These are phyloP conservation scores for Roridomyces roridus DNA, from an alignment of 768 basidiomycete genomes.

Conservation along the genomic window DNA sequence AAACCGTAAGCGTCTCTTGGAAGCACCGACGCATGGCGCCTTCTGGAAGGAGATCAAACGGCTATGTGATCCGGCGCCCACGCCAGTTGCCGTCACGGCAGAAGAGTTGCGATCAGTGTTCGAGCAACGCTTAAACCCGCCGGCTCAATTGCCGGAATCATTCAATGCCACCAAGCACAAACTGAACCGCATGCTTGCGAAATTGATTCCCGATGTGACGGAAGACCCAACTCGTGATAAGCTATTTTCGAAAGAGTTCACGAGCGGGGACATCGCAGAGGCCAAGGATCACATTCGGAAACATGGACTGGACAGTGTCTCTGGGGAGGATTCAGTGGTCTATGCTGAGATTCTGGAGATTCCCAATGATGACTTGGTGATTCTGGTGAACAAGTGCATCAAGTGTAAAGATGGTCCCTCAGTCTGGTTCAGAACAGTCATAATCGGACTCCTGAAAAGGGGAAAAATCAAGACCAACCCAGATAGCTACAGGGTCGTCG, in stretches of 20 bases:
- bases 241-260: too few relatives aligned
- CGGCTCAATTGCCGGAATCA: not conserved
- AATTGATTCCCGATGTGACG: not conserved
- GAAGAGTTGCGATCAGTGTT: too few relatives aligned
- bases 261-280: too few relatives aligned
- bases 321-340: too few relatives aligned
- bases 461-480: slow-evolving; percentile 19
- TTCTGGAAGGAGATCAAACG: not conserved
- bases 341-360: too few relatives aligned
- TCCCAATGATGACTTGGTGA: not conserved
- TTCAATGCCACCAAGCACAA: not conserved
- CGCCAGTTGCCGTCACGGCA: too few relatives aligned
- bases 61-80: not conserved
- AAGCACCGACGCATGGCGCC: not conserved
- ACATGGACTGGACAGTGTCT: too few relatives aligned
- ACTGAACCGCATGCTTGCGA: not conserved
- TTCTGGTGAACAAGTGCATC: not conserved
- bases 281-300: too few relatives aligned
- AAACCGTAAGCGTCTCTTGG: not conserved
- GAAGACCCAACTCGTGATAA: not conserved
- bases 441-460: slow-evolving; percentile 12
- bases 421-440: not conserved
- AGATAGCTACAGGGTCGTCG: slow-evolving; percentile 23
- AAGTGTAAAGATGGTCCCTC: not conserved
- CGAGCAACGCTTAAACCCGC: not conserved